These are phyloP conservation scores for Cryptosporidium viatorum DNA, from an alignment of 169 alveolate genomes.

Conservation along the genomic window DNA sequence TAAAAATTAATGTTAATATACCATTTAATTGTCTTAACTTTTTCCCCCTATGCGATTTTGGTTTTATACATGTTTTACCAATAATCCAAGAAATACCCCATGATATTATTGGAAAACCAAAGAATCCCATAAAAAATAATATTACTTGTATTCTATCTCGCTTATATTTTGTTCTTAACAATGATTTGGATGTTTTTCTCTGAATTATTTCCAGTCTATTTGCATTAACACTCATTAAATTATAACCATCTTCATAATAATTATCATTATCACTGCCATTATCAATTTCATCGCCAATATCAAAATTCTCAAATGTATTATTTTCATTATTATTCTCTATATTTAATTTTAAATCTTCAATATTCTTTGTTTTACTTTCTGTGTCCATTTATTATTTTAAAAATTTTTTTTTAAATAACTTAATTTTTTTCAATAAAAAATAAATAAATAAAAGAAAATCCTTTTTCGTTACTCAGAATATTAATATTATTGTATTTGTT, in stretches of 20 bases:
- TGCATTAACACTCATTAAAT: neutral
- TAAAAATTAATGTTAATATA: conserved; percentile 17
- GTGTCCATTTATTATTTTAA: neutral
- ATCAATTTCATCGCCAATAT: neutral
- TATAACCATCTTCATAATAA: neutral
- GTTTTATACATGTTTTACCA: conserved; percentile 27
- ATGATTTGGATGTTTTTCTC: conserved; percentile 41
- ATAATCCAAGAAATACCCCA: conserved; percentile 64
- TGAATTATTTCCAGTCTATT: conserved; percentile 18
- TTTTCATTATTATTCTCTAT: conserved; percentile 2
- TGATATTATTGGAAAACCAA: conserved; percentile 55
- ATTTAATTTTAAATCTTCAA: neutral
- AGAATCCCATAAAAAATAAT: conserved; percentile 50
- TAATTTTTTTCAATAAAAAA: neutral
- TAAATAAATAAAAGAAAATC: neutral
- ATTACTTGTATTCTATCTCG: conserved; percentile 36
- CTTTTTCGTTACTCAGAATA: neutral
- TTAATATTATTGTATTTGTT: neutral
- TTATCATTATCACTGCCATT: neutral
- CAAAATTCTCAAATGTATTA: neutral
- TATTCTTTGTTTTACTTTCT: neutral
- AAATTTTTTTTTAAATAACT: neutral
- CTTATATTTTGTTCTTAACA: conserved; percentile 34
- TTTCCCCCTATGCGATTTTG: conserved; percentile 58
- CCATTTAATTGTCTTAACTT: conserved; percentile 68